A percentile compares a stretch with the other conserved stretches of the same genome.
These are phyloP conservation scores for Agaricales sp. DNA, from an alignment of 1,284 basidiomycete genomes.

Conservation along the genomic window DNA sequence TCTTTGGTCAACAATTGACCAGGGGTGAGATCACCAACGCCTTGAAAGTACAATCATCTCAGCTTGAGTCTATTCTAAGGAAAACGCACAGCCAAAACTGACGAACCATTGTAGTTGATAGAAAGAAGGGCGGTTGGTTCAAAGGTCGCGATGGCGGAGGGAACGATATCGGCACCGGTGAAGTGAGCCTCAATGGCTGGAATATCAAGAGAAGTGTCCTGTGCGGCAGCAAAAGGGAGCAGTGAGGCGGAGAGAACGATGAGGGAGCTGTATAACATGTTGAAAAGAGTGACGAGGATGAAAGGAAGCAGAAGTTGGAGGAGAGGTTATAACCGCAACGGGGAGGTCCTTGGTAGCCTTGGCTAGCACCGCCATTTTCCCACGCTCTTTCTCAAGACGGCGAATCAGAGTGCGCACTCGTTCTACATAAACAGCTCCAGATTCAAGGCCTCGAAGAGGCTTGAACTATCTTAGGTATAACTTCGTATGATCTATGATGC, in stretches of 20 bases:
- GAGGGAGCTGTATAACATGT: conserved; percentile 11
- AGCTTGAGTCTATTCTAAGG: background rate
- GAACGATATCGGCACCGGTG: conserved; percentile 44
- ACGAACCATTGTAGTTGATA: conserved; percentile 35
- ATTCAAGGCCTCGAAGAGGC: too few relatives aligned
- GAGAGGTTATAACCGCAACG: too few relatives aligned
- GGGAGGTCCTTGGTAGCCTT: too few relatives aligned
- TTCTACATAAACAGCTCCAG: too few relatives aligned
- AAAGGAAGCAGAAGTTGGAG: too few relatives aligned
- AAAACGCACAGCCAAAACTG: background rate
- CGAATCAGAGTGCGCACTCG: too few relatives aligned
- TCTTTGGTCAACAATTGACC: conserved; percentile 49
- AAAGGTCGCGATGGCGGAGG: conserved; percentile 46
- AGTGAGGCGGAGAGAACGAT: conserved; percentile 19
- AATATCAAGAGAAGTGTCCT: conserved; percentile 30
- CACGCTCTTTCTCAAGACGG: too few relatives aligned
- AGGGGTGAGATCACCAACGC: conserved; percentile 36
- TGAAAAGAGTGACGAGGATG: conserved; percentile 6
- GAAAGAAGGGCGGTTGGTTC: conserved; percentile 42
- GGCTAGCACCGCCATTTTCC: too few relatives aligned
- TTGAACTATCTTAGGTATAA: too few relatives aligned
- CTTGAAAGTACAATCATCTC: conserved; percentile 13
- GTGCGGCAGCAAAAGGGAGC: conserved; percentile 30
- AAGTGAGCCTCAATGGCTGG: conserved; percentile 54
- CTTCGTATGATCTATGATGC: too few relatives aligned